Evolutionary conservation across 805 yeast species (phyloP), one percentile per base, ranked within the genome.

Genomic region (Pichia exigua): DNA sequence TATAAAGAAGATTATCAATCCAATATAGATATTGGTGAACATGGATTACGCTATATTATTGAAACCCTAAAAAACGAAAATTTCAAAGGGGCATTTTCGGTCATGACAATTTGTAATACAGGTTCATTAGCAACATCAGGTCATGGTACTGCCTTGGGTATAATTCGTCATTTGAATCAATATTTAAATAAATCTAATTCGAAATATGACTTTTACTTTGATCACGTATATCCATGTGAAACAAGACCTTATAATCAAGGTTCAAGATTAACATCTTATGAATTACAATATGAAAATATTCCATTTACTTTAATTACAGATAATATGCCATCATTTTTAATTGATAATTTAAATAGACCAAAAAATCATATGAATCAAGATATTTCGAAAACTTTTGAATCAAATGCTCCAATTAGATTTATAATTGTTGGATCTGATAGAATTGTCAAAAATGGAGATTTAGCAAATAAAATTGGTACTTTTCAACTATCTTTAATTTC

Each of bases 241-340:
- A 92, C 99, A 0, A 78, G 99, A 60, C 99, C 99, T 1, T 94
- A 92, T 65, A 90, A 92, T 66, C 98, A 92, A 71, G 99, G 99
- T 11, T 88, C 97, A 0, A 79, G 96, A 58, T 73, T 92, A 53
- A 92, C 98, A 0, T 91, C 97, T 0, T 92, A 82, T 67, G 99
- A 92, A 66, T 75, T 92, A 45, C 83, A 87, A 17, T 83, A 86
- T 61, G 98, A 92, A 56, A 64, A 78, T 21, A 87, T 94, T 42
- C 98, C 98, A 17, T 82, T 94, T 46, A 88, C 96, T 1, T 72
- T 92, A 54, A 79, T 92, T 55, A 85, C 97, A 12, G 99, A 92
- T 64, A 86, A 89, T 53, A 91, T 92, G 92, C 95, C 86, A 2
- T 81, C 96, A 0, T 83, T 91, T 44, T 74, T 90, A 53, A 73